phyloP scores from a whole-genome alignment of 2,329 filamentous ascomycete genomes.

The Phyllosticta capitalensis region DNA sequence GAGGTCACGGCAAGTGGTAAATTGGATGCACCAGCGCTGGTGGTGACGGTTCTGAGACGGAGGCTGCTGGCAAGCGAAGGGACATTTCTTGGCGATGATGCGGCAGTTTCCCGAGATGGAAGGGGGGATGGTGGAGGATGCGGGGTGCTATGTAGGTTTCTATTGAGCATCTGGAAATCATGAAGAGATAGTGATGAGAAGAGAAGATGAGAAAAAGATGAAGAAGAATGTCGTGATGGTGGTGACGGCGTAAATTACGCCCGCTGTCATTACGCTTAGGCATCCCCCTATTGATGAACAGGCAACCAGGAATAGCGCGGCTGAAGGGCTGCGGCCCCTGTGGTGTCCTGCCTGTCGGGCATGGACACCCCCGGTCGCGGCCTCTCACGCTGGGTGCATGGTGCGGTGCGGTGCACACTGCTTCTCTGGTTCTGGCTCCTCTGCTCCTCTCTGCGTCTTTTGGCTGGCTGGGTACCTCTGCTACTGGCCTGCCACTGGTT shows the following conservation, averaged over 20 bases:
- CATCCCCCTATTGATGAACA: too few species aligned
- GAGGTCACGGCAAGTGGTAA: not conserved
- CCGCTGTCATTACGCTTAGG: too few species aligned
- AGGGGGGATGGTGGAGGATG: not conserved
- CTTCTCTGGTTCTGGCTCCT: not conserved
- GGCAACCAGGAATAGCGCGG: not conserved
- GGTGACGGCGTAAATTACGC: too few species aligned
- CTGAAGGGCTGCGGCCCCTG: not conserved
- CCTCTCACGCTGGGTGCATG: not conserved
- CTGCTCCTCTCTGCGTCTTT: not conserved
- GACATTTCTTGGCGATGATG: not conserved
- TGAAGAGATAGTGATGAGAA: not conserved
- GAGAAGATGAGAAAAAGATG: too few species aligned
- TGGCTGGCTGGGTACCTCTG: not conserved
- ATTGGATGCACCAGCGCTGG: not conserved
- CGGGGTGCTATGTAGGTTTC: too few species aligned
- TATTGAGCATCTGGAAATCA: not conserved
- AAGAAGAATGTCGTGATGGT: too few species aligned
- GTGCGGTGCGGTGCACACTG: not conserved
- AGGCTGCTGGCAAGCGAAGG: not conserved
- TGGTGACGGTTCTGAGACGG: not conserved
- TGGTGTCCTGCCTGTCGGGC: too few species aligned
- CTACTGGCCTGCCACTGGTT: too few species aligned
- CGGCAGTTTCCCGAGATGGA: not conserved
- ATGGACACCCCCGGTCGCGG: not conserved